A percentile compares a stretch with the other conserved stretches of the same genome.
These are phyloP conservation scores for Asterionellopsis glacialis DNA, from an alignment of 108 stramenopile genomes.

Conservation along the genomic window DNA sequence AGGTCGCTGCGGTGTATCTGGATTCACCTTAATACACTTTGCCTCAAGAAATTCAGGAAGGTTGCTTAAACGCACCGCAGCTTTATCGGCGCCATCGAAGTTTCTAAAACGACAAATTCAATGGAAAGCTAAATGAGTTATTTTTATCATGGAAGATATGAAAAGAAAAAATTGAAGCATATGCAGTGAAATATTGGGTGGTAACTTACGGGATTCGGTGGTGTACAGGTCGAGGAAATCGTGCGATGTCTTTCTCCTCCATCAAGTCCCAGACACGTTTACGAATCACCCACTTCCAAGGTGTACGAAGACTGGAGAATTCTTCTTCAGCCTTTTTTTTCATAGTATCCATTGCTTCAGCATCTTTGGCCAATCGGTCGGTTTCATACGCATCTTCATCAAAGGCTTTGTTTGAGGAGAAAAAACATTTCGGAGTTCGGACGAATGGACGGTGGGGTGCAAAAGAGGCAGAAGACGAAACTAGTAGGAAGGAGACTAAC, in stretches of 20 bases:
- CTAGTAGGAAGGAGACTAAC: too few species aligned
- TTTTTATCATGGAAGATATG: too few species aligned
- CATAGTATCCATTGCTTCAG: slow-evolving; percentile 57
- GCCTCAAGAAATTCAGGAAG: slow-evolving; percentile 53
- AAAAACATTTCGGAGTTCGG: too few species aligned
- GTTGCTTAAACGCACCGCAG: slow-evolving; percentile 36
- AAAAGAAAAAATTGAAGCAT: too few species aligned
- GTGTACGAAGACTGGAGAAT: slow-evolving; percentile 60
- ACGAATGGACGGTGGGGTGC: too few species aligned
- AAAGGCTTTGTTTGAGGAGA: slow-evolving; percentile 6
- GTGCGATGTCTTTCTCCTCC: slow-evolving; percentile 54
- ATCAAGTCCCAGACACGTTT: slow-evolving; percentile 68
- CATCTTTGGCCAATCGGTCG: not conserved
- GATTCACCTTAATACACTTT: slow-evolving; percentile 55
- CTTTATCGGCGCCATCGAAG: slow-evolving; percentile 53
- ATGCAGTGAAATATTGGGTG: too few species aligned
- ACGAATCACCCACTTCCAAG: slow-evolving; percentile 72
- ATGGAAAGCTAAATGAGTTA: too few species aligned
- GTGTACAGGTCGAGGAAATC: slow-evolving; percentile 62
- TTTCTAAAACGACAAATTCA: slow-evolving; percentile 17
- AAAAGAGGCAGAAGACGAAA: too few species aligned
- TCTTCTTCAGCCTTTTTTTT: slow-evolving; percentile 40
- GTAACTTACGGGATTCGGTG: slow-evolving; percentile 47
- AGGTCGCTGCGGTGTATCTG: slow-evolving; percentile 60
- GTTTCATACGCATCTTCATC: slow-evolving; percentile 29